Percentiles rank a stretch among this genome's conserved stretches.
Evolutionary conservation across 345 rosid species (phyloP).

Genomic region (Eucalyptus albens): DNA sequence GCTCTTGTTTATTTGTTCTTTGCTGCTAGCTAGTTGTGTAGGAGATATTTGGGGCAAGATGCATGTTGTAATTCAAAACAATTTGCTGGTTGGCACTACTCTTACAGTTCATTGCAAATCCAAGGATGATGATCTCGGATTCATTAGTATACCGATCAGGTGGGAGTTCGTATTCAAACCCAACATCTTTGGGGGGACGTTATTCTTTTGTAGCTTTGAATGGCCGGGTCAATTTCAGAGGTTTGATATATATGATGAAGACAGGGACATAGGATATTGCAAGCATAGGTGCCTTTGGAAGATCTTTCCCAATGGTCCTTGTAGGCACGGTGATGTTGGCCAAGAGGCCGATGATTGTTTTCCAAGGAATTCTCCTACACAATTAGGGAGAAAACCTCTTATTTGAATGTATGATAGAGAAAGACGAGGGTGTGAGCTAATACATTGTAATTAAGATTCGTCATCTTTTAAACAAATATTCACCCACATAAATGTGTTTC

Average conservation of each 20-base stretch:
- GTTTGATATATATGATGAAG: neutral
- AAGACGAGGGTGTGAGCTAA: neutral
- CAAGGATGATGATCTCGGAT: neutral
- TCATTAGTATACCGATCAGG: neutral
- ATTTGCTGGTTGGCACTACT: neutral
- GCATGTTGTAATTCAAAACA: neutral
- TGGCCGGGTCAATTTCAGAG: neutral
- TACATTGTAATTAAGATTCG: neutral
- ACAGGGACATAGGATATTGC: neutral
- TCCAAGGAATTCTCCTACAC: neutral
- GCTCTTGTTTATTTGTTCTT: neutral
- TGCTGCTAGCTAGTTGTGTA: neutral
- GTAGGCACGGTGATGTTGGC: neutral
- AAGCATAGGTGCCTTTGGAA: neutral
- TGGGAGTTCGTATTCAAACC: neutral
- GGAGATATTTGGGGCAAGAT: neutral
- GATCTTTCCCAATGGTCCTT: neutral
- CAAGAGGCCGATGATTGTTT: neutral
- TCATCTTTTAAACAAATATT: neutral
- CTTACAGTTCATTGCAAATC: neutral
- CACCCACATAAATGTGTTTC: too few relatives aligned
- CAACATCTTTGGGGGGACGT: neutral
- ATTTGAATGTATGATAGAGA: neutral
- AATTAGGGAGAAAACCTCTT: neutral
- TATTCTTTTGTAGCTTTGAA: neutral